Conservation (phyloP, 164 flowering plant species). For the Cinnamomum chago region DNA sequence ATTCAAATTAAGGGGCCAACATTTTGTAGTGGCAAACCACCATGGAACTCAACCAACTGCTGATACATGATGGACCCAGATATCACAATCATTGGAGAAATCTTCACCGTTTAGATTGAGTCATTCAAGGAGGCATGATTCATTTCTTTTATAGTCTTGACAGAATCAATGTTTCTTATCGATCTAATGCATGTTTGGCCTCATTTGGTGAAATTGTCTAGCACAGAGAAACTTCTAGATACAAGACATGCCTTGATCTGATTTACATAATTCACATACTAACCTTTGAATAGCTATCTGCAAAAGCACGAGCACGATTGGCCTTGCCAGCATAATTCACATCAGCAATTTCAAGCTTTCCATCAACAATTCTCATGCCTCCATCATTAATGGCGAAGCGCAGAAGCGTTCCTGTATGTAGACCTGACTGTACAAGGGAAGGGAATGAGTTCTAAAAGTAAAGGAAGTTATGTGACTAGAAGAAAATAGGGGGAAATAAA, state of each 20-base stretch:
- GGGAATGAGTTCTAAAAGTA: background rate
- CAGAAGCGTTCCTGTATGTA: conserved; percentile 55
- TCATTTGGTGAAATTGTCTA: background rate
- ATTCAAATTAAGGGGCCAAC: too few relatives aligned
- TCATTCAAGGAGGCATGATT: too few relatives aligned
- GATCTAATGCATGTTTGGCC: background rate
- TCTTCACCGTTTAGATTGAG: too few relatives aligned
- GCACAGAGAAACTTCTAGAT: background rate
- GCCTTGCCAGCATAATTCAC: conserved; percentile 61
- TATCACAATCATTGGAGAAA: too few relatives aligned
- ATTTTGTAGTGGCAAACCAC: too few relatives aligned
- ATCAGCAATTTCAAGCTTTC: conserved; percentile 81
- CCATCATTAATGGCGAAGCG: conserved; percentile 71
- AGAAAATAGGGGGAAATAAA: background rate
- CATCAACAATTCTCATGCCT: conserved; percentile 67
- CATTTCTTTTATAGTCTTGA: too few relatives aligned
- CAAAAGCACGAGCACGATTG: conserved; percentile 82
- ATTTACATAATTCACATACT: conserved; percentile 7
- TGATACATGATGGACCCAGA: too few relatives aligned
- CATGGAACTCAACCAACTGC: too few relatives aligned
- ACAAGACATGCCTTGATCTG: background rate
- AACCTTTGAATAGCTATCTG: conserved; percentile 96
- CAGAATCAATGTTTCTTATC: background rate
- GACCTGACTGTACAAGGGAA: conserved; percentile 44
- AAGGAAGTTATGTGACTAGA: background rate